Base-by-base conservation (phyloP, 345 rosid genomes). In the Eucalyptus polybractea region DNA sequence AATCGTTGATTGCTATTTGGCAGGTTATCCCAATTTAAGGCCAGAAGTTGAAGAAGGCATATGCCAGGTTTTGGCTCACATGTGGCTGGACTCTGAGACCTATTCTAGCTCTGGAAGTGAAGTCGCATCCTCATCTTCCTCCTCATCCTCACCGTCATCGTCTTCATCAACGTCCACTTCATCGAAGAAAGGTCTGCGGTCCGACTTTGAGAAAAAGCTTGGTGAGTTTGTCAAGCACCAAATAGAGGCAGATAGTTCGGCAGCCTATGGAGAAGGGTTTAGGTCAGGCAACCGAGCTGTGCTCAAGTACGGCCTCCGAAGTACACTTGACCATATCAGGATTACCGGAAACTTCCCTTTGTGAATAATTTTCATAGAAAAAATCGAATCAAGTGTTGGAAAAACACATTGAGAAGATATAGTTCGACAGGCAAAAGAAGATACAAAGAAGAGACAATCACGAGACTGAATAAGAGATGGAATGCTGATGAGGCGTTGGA, bases 11-110 rank as follows among this genome's bases (percentile, higher is more conserved):
- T 56, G 45, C 24, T 42, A 27, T 50, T 87, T 50, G 42, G 58
- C 92, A 98, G 99, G 99, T 86, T 98, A 94, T 92, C 96, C 97
- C 12, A 96, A 93, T 93, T 94, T 98, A 89, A 91, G 92, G 65
- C 99, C 99, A 65, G 98, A 96, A 86, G 99, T 98, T 10, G 99
- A 98, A 94, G 99, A 97, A 94, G 99, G 99, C 16, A 97, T 98
- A 45, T 98, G 99, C 91, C 99, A 98, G 90, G 99, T 97, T 21
- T 90, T 98, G 91, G 99, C 97, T 56, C 96, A 97, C 91, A 94
- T 98, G 99, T 98, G 99, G 99, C 89, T 98, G 91, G 99, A 98
- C 17, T 94, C 99, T 2, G 99, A 98, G 94, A 95, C 95, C 6
- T 96, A 96, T 86, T 89, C 96, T 21, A 81, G 92, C 53, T 67